Evolutionary conservation across 164 flowering plant species (phyloP).

Genomic region (Brasenia schreberi): DNA sequence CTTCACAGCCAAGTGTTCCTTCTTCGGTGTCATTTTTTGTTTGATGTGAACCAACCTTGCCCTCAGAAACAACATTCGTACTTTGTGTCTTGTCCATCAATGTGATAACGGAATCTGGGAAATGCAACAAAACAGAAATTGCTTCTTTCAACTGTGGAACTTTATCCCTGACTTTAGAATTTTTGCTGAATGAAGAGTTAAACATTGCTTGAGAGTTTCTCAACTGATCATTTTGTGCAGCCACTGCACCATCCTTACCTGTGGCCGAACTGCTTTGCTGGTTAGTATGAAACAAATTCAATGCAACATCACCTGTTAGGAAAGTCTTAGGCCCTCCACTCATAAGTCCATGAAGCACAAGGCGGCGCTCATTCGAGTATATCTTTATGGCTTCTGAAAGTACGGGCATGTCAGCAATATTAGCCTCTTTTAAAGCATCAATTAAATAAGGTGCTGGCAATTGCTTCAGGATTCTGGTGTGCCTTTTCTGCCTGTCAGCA

Average conservation of each 20-base stretch:
- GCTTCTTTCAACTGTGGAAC: constrained; percentile 58
- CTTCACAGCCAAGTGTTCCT: constrained; percentile 87
- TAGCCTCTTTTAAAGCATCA: constrained; percentile 55
- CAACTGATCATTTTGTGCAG: constrained; percentile 25
- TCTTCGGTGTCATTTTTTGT: constrained; percentile 31
- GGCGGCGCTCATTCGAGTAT: constrained; percentile 81
- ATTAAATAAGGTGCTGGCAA: constrained; percentile 49
- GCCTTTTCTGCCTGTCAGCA: constrained; percentile 44
- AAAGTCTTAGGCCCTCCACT: constrained; percentile 3
- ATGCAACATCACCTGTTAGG: neutral
- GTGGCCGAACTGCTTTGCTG: constrained; percentile 13
- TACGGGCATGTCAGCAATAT: constrained; percentile 22
- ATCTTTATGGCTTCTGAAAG: constrained; percentile 39
- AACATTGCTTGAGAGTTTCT: constrained; percentile 17
- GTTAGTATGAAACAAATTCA: constrained; percentile 9
- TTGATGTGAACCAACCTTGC: constrained; percentile 18
- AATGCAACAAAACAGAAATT: constrained; percentile 45
- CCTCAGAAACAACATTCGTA: constrained; percentile 34
- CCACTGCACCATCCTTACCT: constrained; percentile 20
- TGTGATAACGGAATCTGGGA: constrained; percentile 28
- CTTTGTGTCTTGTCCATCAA: constrained; percentile 12
- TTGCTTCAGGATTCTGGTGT: constrained; percentile 63
- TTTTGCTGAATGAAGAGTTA: constrained; percentile 14
- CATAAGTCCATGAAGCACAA: constrained; percentile 51
- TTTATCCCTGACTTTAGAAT: constrained; percentile 17